Base-by-base conservation (phyloP, 2,329 filamentous ascomycete species). In the Beauveria sp. region DNA sequence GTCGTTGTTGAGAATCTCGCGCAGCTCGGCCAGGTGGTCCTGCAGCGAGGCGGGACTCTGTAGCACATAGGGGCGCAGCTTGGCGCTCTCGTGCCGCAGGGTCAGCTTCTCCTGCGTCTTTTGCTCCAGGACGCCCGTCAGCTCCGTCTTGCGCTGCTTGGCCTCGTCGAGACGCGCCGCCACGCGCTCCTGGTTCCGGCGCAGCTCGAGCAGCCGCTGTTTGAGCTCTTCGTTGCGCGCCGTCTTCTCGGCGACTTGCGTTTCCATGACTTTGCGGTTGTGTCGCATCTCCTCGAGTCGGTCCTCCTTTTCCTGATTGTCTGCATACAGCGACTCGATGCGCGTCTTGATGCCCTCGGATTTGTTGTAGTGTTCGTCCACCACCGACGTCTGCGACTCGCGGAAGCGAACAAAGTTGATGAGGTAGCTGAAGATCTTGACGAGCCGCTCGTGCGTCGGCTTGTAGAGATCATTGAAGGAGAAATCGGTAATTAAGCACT, bases 341-440 rank as follows among this genome's bases (percentile, higher is more conserved):
- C 89, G 86, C 58, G 87, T 80, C 76, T 96, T 97, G 1, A 90
- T 93, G 63, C 84, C 85, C 75, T 97, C 91, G 14, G 90, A 85
- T 69, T 91, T 93, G 79, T 96, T 95, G 78, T 95, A 95, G 75
- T 98, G 90, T 72, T 96, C 86, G 72, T 97, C 93, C 65, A 98
- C 96, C 34, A 95, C 86, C 45, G 81, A 79, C 1, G 92, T 96
- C 74, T 98, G 93, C 64, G 89, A 92, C 77, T 97, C 93, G 68
- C 95, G 89, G 77, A 98, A 99, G 58, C 95, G 87, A 67, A 98
- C 93, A 75, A 99, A 99, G 77, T 99, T 99, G 79, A 99, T 99
- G 65, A 98, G 85, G 75, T 97, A 97, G 66, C 91, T 96, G 73
- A 99, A 95, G 70, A 98, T 96, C 78, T 95, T 96, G 70, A 93